Evolutionary conservation across 1,139 yeast genomes (phyloP).

Genomic region (Nakaseomyces glabratus): DNA sequence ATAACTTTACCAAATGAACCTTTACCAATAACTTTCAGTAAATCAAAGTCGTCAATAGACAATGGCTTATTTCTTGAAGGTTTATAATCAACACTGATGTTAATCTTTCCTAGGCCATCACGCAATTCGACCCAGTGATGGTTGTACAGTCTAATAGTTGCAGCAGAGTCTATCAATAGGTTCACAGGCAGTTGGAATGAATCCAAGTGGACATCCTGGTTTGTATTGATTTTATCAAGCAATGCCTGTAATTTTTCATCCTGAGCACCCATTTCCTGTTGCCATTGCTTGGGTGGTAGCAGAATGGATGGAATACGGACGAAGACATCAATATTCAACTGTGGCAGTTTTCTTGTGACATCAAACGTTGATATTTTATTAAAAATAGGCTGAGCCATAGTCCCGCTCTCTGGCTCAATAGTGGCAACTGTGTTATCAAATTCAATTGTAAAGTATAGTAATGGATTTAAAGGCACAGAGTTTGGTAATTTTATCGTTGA

Average conservation of each 20-base stretch:
- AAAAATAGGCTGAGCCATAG: slow-evolving; percentile 57
- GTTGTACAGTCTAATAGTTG: slow-evolving; percentile 35
- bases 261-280: slow-evolving; percentile 16
- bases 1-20: slow-evolving; percentile 97
- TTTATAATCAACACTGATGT: slow-evolving; percentile 67
- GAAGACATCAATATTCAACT: slow-evolving; percentile 57
- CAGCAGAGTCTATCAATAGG: slow-evolving; percentile 31
- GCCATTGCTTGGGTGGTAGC: slow-evolving; percentile 39
- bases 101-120: slow-evolving; percentile 35
- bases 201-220: slow-evolving; percentile 35
- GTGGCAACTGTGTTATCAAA: slow-evolving; percentile 73
- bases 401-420: slow-evolving; percentile 68
- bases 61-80: slow-evolving; percentile 62
- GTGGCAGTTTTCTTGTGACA: slow-evolving; percentile 55
- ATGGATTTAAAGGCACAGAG: slow-evolving; percentile 40
- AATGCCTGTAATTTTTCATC: slow-evolving; percentile 29
- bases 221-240: slow-evolving; percentile 28
- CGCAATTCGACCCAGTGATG: slow-evolving; percentile 38
- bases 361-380: slow-evolving; percentile 86
- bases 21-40: slow-evolving; percentile 89
- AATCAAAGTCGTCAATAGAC: slow-evolving; percentile 81
- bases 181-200: slow-evolving; percentile 29
- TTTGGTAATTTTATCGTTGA: slow-evolving; percentile 55
- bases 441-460: slow-evolving; percentile 60
- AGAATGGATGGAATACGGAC: slow-evolving; percentile 64